phyloP scores from a whole-genome alignment of 2,329 filamentous ascomycete genomes.

The Venturia pyrina region DNA sequence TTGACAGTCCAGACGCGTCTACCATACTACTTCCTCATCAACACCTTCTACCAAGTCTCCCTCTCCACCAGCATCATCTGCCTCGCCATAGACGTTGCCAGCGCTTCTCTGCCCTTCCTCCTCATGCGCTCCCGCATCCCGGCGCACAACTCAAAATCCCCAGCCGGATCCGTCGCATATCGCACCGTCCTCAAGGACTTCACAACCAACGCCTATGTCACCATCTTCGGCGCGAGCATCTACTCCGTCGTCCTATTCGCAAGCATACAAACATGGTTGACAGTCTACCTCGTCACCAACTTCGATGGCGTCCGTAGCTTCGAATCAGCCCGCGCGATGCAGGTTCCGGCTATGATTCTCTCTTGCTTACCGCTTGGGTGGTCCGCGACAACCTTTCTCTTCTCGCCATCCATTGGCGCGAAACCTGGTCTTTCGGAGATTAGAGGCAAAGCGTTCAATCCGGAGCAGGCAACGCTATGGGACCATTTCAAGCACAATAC shows the following conservation, averaged over 20 bases:
- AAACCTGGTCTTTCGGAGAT: constrained; percentile 37
- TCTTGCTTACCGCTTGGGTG: constrained; percentile 59
- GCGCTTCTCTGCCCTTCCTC: constrained; percentile 63
- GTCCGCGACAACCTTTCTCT: constrained; percentile 67
- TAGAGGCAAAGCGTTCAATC: constrained; percentile 50
- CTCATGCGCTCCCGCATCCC: constrained; percentile 50
- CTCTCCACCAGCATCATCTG: constrained; percentile 50
- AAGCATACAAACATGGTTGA: constrained; percentile 61
- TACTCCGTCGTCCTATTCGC: constrained; percentile 65
- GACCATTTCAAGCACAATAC: constrained; percentile 65
- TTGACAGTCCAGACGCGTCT: constrained; percentile 57
- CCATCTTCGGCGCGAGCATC: constrained; percentile 56
- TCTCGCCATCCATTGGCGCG: constrained; percentile 52
- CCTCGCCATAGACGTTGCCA: constrained; percentile 57
- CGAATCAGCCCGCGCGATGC: constrained; percentile 54
- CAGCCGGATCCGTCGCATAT: constrained; percentile 41
- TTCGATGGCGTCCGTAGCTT: constrained; percentile 65
- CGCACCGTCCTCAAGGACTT: constrained; percentile 47
- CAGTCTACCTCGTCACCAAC: constrained; percentile 60
- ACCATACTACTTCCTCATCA: constrained; percentile 66
- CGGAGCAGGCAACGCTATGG: constrained; percentile 51
- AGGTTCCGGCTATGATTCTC: constrained; percentile 36
- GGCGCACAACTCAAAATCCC: constrained; percentile 5
- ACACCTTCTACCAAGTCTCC: constrained; percentile 65
- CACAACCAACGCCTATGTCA: constrained; percentile 36